Evolutionary conservation across 192 early-diverging fungal species (phyloP).

Genomic region (Rhizoclosmatium sp.): DNA sequence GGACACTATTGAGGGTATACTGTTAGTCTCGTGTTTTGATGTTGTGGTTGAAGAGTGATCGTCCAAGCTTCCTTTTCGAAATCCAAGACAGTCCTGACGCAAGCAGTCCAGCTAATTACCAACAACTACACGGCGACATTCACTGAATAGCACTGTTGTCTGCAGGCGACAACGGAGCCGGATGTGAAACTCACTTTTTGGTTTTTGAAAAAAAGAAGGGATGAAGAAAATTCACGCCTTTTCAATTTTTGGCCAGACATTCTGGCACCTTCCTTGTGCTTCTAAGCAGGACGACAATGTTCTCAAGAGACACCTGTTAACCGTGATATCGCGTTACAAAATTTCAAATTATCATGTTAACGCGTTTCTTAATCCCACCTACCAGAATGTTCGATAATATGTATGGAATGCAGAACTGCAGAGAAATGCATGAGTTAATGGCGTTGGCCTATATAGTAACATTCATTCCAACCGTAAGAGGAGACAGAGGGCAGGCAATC

Average conservation of each 20-base stretch:
- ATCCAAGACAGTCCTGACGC: no score
- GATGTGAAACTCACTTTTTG: constrained; percentile 23
- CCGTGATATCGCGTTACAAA: no score
- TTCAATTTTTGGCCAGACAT: constrained; percentile 17
- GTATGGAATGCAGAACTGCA: no score
- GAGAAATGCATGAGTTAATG: no score
- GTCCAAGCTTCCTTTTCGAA: not conserved
- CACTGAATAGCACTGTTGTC: not conserved
- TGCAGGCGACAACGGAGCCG: not conserved
- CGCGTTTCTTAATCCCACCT: no score
- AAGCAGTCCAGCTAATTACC: not conserved
- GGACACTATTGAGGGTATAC: constrained; percentile 16
- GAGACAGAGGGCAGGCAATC: no score
- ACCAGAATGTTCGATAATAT: no score
- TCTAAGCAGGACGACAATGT: not conserved
- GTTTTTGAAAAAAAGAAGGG: constrained; percentile 17
- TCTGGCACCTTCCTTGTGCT: constrained; percentile 10
- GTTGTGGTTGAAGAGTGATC: not conserved
- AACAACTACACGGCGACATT: not conserved
- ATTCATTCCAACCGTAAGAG: no score
- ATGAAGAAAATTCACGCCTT: not conserved
- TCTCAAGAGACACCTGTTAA: no score
- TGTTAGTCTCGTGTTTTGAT: not conserved
- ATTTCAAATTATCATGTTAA: no score
- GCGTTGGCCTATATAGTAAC: no score